Conservation (phyloP, 1,284 basidiomycete genomes). For the Naganishia cerealis region DNA sequence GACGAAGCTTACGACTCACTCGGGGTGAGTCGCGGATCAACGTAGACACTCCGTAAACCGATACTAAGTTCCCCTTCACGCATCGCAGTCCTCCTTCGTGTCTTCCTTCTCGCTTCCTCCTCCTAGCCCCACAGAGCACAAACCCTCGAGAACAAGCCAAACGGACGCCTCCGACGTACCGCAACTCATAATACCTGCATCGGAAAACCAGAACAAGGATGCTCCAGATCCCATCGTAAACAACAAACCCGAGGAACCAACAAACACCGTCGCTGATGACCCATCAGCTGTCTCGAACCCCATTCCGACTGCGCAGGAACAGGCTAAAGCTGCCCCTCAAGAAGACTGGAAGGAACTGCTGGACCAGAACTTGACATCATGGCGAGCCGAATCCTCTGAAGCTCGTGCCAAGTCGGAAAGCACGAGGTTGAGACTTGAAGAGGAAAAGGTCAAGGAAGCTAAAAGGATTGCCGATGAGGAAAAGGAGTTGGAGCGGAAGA, state of each 20-base stretch:
- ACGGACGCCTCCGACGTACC: slow-evolving; percentile 15
- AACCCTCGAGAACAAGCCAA: slow-evolving; percentile 17
- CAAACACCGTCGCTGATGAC: slow-evolving; percentile 28
- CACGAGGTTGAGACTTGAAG: slow-evolving; percentile 71
- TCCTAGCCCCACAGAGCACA: slow-evolving; percentile 37
- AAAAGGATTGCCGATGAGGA: slow-evolving; percentile 38
- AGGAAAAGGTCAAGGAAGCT: slow-evolving; percentile 38
- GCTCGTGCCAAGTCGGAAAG: slow-evolving; percentile 72
- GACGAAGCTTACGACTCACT: slow-evolving; percentile 29
- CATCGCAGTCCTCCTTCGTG: slow-evolving; percentile 45
- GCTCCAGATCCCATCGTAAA: slow-evolving; percentile 20
- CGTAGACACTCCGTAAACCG: background rate
- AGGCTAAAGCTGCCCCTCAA: slow-evolving; percentile 29
- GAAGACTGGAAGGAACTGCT: slow-evolving; percentile 63
- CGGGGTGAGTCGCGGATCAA: slow-evolving; percentile 16
- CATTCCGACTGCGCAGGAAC: slow-evolving; percentile 19
- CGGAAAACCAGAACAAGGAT: slow-evolving; percentile 31
- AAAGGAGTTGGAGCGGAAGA: slow-evolving; percentile 33
- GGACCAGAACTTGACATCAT: slow-evolving; percentile 67
- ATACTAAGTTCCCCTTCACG: background rate
- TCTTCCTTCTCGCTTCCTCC: slow-evolving; percentile 50
- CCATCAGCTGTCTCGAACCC: slow-evolving; percentile 36
- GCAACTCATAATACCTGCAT: slow-evolving; percentile 27
- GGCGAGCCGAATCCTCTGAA: slow-evolving; percentile 71
- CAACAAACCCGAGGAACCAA: slow-evolving; percentile 7